These are phyloP conservation scores for Chlorella sorokiniana DNA, from an alignment of 139 green algal species.

Conservation along the genomic window DNA sequence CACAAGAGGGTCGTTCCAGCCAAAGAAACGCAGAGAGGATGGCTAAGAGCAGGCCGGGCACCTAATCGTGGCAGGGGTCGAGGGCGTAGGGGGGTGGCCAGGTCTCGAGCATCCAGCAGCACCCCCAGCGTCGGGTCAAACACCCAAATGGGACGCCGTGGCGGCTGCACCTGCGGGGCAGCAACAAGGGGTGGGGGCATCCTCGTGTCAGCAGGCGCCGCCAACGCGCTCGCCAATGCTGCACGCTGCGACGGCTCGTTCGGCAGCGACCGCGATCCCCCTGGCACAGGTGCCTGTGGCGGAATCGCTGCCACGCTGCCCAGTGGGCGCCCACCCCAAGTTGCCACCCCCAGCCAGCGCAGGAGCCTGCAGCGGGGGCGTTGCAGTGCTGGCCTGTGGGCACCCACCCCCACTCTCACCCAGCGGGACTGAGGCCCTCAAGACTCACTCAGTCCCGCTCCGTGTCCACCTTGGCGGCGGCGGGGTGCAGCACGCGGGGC, in stretches of 20 bases:
- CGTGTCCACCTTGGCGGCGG: background rate
- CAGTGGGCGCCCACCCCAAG: no score
- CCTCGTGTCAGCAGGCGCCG: no score
- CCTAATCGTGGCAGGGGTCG: slow-evolving; percentile 4
- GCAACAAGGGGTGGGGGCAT: background rate
- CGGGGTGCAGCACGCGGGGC: slow-evolving; percentile 8
- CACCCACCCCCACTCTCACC: background rate
- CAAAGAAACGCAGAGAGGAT: background rate
- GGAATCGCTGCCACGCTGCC: no score
- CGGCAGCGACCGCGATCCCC: no score
- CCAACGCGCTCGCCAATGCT: no score
- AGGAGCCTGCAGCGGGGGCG: no score
- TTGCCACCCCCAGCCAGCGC: no score
- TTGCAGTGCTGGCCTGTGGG: background rate
- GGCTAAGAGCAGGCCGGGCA: background rate
- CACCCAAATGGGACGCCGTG: background rate
- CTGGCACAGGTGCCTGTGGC: no score
- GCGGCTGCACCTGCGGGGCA: background rate
- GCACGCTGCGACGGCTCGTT: no score
- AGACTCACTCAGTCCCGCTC: slow-evolving; percentile 1
- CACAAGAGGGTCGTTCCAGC: no score
- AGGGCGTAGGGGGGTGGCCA: background rate
- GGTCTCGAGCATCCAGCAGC: background rate
- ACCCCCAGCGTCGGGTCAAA: slow-evolving; percentile 16
- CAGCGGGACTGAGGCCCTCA: background rate